Base-by-base conservation (phyloP, 768 basidiomycete genomes). In the Daedaleopsis sinensis region DNA sequence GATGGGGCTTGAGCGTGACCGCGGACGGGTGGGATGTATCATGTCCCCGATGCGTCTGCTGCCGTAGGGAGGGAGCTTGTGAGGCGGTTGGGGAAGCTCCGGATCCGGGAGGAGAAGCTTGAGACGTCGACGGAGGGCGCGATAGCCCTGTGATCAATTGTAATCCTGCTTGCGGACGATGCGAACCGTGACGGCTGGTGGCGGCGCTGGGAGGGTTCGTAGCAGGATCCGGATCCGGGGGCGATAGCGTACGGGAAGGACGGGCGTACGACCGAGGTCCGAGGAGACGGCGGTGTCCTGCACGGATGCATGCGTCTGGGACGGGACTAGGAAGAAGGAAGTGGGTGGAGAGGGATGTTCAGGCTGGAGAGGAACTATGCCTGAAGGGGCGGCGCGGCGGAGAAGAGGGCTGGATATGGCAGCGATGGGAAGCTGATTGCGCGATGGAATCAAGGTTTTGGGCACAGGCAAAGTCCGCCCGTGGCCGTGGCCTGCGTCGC, bases 141-240 rank as follows among this genome's bases (percentile, higher is more conserved):
- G 27, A 32, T 32, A 32, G 27, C 27, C 27, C 27, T 32, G 27
- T 32, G 27, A 32, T 32, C 27, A 32, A 32, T 39, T 44, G 43
- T 18, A 19, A 15, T 43, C 8, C n/a, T n/a, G 36, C 16, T 15
- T 35, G 35, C 36, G 13, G 16, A 37, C n/a, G 18, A 19, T 21
- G 52, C 16, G 16, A 37, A 36, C n/a, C 51, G 35, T 52, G 36
- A 19, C 27, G 27, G 7, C 27, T 46, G n/a, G 47, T 49, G 47
- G 47, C 47, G 53, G 27, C 27, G 7, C 27, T 32, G 27, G 27
- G 2, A 8, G 37, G 36, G 18, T 39, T 53, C 52, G 36, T 37
- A 53, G 52, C 36, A 55, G 53, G 53, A 55, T 55, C 53, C 53
- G 53, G 53, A 55, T 55, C 53, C 53, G 53, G 38, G 53, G 47